A percentile compares a stretch with the other conserved stretches of the same genome.
Evolutionary conservation across 495 filamentous ascomycete genomes (phyloP).

Genomic region (Entonaema liquescens): DNA sequence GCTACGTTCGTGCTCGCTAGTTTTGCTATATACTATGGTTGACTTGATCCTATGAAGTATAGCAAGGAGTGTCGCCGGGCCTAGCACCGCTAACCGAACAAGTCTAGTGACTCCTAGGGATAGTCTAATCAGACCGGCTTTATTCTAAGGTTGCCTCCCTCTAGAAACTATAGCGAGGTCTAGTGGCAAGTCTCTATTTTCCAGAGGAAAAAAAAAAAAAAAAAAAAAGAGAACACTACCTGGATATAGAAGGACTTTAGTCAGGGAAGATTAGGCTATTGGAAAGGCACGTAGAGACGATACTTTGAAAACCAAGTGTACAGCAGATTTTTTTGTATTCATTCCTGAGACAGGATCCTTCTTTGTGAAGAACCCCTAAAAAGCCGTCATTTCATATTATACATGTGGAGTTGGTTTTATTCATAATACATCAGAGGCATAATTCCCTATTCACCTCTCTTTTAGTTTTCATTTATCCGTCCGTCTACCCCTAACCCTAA

Average conservation of each 20-base stretch:
- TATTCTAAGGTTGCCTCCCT: too few species aligned
- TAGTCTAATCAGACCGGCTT: too few species aligned
- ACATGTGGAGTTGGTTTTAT: constrained; percentile 29
- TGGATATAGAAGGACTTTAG: neutral
- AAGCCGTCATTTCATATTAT: constrained; percentile 18
- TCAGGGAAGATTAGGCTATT: neutral
- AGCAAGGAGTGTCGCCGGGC: neutral
- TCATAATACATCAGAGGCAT: constrained; percentile 28
- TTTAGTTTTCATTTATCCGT: neutral
- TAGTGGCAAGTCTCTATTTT: too few species aligned
- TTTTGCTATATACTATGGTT: neutral
- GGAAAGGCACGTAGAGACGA: neutral
- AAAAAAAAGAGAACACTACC: too few species aligned
- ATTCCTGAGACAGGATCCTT: neutral
- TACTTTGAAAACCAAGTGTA: neutral
- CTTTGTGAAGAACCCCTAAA: constrained; percentile 1
- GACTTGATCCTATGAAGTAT: neutral
- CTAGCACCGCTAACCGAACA: too few species aligned
- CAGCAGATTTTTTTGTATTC: neutral
- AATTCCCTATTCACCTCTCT: neutral
- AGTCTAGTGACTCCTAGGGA: too few species aligned
- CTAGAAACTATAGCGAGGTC: too few species aligned
- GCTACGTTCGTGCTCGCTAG: neutral
- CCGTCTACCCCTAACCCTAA: neutral
- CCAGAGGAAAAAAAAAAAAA: too few species aligned